Evolutionary conservation across 2,329 filamentous ascomycete species (phyloP), one percentile per base, ranked within the genome.

Genomic region (Aspergillus piperis): DNA sequence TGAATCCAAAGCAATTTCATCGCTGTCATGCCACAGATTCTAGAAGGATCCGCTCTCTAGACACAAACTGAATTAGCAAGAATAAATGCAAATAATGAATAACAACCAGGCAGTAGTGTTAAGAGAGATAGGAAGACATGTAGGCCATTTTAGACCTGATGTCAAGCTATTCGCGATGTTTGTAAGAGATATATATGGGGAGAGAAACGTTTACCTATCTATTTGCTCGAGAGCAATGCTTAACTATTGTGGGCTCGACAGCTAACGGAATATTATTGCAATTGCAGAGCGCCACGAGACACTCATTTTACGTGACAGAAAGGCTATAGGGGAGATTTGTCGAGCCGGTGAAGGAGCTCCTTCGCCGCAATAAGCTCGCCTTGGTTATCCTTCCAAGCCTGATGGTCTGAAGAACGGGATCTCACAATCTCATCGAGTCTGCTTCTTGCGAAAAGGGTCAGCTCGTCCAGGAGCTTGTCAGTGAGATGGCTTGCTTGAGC

Each of bases 361-460:
- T 78, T 74, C 23, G 75, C 75, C 17, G 78, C 77, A 61, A 76
- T 74, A 5, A 81, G 64, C 63, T 80, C 78, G 44, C 73, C 71
- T 64, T 75, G 72, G 41, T 69, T 71, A 27, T 67, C 69, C 59
- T 71, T 73, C 61, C 69, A 71, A 62, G 68, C 67, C 54, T 68
- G 65, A 60, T 67, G 64, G 58, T 71, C 64, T 17, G 68, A 62
- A 38, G 71, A 70, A 41, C 75, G 71, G 50, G 68, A 66, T 63
- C 75, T 68, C 32, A 80, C 66, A 59, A 80, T 76, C 8, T 72
- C 66, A 32, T 69, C 66, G 15, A 80, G 70, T 61, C 72, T 75
- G 32, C 66, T 67, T 23, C 70, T 74, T 7, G 77, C 76, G 63
- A 79, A 71, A 25, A 60, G 49, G 61, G 75, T 73, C 44, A 81